Conservation (phyloP, 225 moss, liverwort and hornwort genomes). For the Antitrichia curtipendula region DNA sequence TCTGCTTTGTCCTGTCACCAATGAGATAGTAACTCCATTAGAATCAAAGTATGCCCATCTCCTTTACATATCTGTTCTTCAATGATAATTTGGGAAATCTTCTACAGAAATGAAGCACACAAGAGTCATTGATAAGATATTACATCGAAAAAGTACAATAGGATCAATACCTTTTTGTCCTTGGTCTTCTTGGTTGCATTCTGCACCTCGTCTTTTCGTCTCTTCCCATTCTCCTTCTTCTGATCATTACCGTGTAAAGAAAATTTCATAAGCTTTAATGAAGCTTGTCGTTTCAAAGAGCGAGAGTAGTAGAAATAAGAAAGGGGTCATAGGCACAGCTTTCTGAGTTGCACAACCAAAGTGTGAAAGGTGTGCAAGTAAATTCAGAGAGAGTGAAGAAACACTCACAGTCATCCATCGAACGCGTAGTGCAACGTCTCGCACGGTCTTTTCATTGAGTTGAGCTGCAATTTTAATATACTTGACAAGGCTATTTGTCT, state of each 20-base stretch:
- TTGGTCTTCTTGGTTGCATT: constrained; percentile 38
- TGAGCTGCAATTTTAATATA: constrained; percentile 34
- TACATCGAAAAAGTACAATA: not conserved
- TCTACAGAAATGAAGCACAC: not conserved
- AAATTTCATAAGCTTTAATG: not conserved
- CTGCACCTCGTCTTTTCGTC: constrained; percentile 49
- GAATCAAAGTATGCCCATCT: not conserved
- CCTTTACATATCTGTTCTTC: not conserved
- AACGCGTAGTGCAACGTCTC: constrained; percentile 39
- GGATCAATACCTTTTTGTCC: constrained; percentile 29
- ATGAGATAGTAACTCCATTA: not conserved
- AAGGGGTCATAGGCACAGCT: not conserved
- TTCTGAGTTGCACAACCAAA: not conserved
- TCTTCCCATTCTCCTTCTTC: constrained; percentile 66
- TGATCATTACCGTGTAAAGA: constrained; percentile 11
- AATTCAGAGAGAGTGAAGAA: not conserved
- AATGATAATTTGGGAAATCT: not conserved
- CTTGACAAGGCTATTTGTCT: constrained; percentile 19
- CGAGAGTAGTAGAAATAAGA: not conserved
- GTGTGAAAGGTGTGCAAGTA: not conserved
- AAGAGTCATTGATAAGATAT: not conserved
- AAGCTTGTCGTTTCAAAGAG: not conserved
- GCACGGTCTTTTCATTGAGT: constrained; percentile 34
- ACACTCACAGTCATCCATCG: constrained; percentile 49
- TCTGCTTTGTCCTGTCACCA: constrained; percentile 37